Percentiles rank a stretch among this genome's conserved stretches.
These are phyloP conservation scores for Gracilaria caudata DNA, from an alignment of 23 red algal species.

Conservation along the genomic window DNA sequence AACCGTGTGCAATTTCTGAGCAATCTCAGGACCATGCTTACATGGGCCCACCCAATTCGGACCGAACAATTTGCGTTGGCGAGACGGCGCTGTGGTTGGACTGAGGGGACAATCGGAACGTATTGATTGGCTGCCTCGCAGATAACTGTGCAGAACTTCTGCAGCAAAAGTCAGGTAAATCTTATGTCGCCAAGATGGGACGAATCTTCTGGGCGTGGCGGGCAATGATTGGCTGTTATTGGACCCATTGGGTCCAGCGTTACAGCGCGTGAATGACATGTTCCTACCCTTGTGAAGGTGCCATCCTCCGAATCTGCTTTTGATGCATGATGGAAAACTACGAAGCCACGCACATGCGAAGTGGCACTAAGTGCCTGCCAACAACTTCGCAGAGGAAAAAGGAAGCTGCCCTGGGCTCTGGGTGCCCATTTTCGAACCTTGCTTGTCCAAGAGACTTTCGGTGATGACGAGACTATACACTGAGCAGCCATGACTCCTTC, in stretches of 20 bases:
- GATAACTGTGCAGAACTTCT: too few relatives aligned
- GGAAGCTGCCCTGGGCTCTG: too few relatives aligned
- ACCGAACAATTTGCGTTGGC: neutral
- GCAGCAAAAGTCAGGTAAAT: neutral
- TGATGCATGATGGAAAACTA: too few relatives aligned
- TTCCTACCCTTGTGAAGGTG: too few relatives aligned
- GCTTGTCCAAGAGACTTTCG: too few relatives aligned
- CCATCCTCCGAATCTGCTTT: too few relatives aligned
- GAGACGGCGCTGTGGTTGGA: neutral
- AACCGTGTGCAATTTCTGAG: constrained; percentile 13
- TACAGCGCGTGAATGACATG: too few relatives aligned
- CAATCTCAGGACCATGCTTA: constrained; percentile 11
- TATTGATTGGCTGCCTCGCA: neutral
- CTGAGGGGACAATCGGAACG: neutral
- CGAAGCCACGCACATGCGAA: too few relatives aligned
- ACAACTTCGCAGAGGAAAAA: too few relatives aligned
- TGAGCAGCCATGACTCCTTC: neutral
- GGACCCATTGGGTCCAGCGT: neutral
- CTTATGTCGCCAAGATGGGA: neutral
- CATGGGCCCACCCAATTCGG: neutral
- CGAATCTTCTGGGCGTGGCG: neutral
- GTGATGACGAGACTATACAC: neutral
- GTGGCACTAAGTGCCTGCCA: too few relatives aligned
- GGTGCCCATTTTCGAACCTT: too few relatives aligned
- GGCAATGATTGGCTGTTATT: neutral